Base-by-base conservation (phyloP, 148 eudicot species). In the Spergularia marina region DNA sequence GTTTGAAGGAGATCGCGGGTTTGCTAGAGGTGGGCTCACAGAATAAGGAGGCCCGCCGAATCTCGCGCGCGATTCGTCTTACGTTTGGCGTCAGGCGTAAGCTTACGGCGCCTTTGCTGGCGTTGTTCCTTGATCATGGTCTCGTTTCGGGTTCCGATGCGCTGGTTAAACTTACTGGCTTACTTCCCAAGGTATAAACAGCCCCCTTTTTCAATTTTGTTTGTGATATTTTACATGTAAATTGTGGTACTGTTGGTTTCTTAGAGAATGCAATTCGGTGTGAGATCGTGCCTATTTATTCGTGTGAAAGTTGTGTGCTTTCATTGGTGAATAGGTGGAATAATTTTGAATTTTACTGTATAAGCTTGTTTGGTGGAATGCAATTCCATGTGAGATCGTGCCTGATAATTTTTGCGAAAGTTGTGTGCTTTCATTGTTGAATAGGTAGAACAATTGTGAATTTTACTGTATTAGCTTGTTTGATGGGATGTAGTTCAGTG, bases 1-100 rank as follows among this genome's bases (percentile, higher is more conserved):
- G 86, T 79, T 85, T 93, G 88, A 93, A 91, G 88, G 98, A 91
- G 60, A 91, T 90, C 65, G 89, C 90, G 12, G 82, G 89, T 30
- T 36, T 89, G 65, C 86, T 93, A 52, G 98, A 93, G 80, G 83
- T 85, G 12, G 98, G 96, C 17, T 87, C 94, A 6, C 86, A 88
- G 62, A 80, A 86, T 4, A 89, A 91, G 62, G 98, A 93, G 70
- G 84, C 86, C n/a, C 85, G 97, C 53, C 80, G 94, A 56, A 85
- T 93, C 75, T 76, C 84, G 74, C 91, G 92, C 15, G 98, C 90
- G 12, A 75, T 93, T 77, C 88, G 97, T 68, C 88, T 87, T 39
- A 93, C 97, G 1, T 87, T 89, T 68, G 83, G 83, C 0, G 64
- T 89, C 83, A 89, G 98, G 61, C 84, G 74, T 65, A 89, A 91